Percentiles rank a stretch among this genome's conserved stretches.
phyloP scores from a whole-genome alignment of 2,329 filamentous ascomycete species.

The Verticillium nonalfalfae region DNA sequence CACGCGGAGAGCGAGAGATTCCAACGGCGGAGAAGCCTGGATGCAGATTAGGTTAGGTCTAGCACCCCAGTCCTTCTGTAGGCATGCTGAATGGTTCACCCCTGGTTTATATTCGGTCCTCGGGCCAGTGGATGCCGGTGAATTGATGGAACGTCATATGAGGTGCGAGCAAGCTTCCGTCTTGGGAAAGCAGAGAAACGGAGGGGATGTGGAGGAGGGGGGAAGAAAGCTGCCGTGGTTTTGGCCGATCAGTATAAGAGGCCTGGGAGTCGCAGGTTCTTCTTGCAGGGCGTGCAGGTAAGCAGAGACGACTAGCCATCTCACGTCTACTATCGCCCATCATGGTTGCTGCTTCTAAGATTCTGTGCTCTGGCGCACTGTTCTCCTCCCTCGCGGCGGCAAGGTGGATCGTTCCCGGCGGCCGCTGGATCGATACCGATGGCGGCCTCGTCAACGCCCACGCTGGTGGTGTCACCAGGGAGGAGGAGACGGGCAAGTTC shows the following conservation, averaged over 20 bases:
- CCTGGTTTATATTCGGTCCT: not conserved
- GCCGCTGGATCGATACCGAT: slow-evolving; percentile 53
- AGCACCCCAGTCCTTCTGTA: not conserved
- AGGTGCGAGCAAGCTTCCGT: not conserved
- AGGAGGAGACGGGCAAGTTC: slow-evolving; percentile 46
- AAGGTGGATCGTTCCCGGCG: slow-evolving; percentile 57
- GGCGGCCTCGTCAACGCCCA: slow-evolving; percentile 57
- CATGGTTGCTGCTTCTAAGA: slow-evolving; percentile 9
- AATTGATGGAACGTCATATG: not conserved
- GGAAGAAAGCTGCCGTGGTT: not conserved
- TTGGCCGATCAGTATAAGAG: not conserved
- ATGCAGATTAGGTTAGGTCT: not conserved
- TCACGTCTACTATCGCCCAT: not conserved
- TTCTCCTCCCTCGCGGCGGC: slow-evolving; percentile 18
- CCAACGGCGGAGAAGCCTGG: not conserved
- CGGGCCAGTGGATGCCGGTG: not conserved
- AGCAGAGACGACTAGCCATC: not conserved
- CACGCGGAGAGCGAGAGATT: not conserved
- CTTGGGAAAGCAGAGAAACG: not conserved
- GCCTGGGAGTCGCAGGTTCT: not conserved
- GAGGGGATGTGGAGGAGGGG: not conserved
- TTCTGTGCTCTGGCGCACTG: slow-evolving; percentile 5
- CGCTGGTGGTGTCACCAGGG: slow-evolving; percentile 48
- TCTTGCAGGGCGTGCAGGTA: not conserved
- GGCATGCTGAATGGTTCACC: not conserved